Percentiles rank a stretch among this genome's conserved stretches.
Evolutionary conservation across 805 yeast species (phyloP).

Genomic region (Cyberlindnera japonica): DNA sequence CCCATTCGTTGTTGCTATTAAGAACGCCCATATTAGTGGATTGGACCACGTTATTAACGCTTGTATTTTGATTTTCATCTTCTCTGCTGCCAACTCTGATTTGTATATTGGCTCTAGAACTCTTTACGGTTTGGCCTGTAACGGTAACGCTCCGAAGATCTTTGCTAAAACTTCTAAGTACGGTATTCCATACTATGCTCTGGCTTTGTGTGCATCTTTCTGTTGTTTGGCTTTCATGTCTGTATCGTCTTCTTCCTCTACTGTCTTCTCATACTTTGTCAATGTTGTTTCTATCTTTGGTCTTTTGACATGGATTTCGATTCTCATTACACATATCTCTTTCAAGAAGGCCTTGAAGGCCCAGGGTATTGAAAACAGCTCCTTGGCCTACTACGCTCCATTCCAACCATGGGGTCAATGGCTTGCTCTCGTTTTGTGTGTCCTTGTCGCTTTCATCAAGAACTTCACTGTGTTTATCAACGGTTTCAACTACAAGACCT

Average conservation of each 20-base stretch:
- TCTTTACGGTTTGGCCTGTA: constrained; percentile 64
- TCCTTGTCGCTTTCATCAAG: constrained; percentile 57
- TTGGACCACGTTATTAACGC: constrained; percentile 77
- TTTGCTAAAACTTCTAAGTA: constrained; percentile 37
- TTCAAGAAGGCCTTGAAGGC: constrained; percentile 63
- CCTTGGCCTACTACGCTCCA: constrained; percentile 54
- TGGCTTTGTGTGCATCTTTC: constrained; percentile 47
- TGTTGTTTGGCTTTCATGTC: constrained; percentile 70
- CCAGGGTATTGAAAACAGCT: constrained; percentile 54
- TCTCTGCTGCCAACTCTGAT: constrained; percentile 80
- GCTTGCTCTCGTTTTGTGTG: constrained; percentile 51
- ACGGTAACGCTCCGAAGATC: constrained; percentile 62
- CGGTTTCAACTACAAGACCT: constrained; percentile 56
- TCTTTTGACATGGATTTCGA: constrained; percentile 69
- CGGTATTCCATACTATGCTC: constrained; percentile 68
- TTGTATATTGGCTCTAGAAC: constrained; percentile 76
- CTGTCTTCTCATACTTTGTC: constrained; percentile 64
- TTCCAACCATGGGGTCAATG: constrained; percentile 67
- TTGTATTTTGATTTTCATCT: constrained; percentile 69
- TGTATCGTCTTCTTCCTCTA: constrained; percentile 50
- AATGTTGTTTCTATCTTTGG: constrained; percentile 77
- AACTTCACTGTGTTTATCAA: constrained; percentile 71
- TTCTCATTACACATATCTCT: constrained; percentile 61
- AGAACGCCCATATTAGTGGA: constrained; percentile 57
- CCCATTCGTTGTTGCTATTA: constrained; percentile 81